These are phyloP conservation scores for Dichotomocladium elegans DNA, from an alignment of 371 early-diverging fungal species.

Conservation along the genomic window DNA sequence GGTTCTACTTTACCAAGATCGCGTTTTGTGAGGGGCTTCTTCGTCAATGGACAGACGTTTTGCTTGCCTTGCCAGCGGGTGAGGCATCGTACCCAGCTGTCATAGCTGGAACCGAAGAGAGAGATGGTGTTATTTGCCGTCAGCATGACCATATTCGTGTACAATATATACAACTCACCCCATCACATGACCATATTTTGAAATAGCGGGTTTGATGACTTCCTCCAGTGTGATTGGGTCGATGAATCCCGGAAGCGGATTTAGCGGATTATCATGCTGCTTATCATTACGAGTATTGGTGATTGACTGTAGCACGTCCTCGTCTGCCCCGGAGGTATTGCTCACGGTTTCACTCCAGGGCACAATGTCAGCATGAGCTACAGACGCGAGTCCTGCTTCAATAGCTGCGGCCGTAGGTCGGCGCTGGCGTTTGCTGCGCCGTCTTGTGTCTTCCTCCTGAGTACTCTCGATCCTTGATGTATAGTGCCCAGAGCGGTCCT, in stretches of 20 bases:
- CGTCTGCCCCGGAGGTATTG: not conserved
- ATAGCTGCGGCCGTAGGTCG: conserved; percentile 19
- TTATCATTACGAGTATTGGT: not conserved
- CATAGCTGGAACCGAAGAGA: conserved; percentile 49
- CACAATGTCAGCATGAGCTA: too few species aligned
- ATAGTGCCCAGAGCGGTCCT: conserved; percentile 62
- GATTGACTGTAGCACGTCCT: too few species aligned
- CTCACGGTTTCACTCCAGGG: not conserved
- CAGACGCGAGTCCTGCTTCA: conserved; percentile 10
- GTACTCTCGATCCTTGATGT: conserved; percentile 36
- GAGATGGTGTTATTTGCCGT: not conserved
- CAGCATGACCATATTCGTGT: not conserved
- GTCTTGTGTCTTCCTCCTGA: conserved; percentile 1
- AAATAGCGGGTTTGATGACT: conserved; percentile 90
- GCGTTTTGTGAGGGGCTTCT: conserved; percentile 86
- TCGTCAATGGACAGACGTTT: conserved; percentile 92
- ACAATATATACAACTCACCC: conserved; percentile 42
- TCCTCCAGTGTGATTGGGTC: conserved; percentile 93
- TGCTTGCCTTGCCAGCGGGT: conserved; percentile 72
- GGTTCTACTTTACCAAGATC: conserved; percentile 76
- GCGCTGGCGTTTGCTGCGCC: conserved; percentile 19
- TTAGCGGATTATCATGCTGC: conserved; percentile 18
- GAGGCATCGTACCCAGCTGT: conserved; percentile 91
- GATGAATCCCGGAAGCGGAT: conserved; percentile 88
- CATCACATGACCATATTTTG: conserved; percentile 95